phyloP scores from a whole-genome alignment of 805 yeast genomes.

The Spathaspora hagerdaliae region DNA sequence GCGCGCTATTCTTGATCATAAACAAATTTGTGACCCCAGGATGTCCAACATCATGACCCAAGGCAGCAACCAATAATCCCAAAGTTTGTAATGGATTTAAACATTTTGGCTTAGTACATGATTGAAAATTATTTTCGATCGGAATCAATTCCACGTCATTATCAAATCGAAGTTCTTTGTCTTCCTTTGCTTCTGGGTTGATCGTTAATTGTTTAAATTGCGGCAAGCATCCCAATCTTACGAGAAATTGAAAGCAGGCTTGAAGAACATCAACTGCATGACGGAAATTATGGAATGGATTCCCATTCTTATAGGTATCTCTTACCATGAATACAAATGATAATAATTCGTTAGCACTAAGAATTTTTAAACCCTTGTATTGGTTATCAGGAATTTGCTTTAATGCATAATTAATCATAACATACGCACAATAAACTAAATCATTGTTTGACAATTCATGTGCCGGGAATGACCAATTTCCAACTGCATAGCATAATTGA shows the following conservation, averaged over 20 bases:
- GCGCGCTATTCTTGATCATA: constrained; percentile 54
- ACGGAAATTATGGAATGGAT: constrained; percentile 91
- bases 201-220: constrained; percentile 30
- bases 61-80: constrained; percentile 69
- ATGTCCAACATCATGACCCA: constrained; percentile 96
- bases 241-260: constrained; percentile 69
- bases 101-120: constrained; percentile 5
- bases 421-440: constrained; percentile 53
- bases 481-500: constrained; percentile 38
- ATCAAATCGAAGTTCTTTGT: neutral
- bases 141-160: neutral
- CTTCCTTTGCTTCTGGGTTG: constrained; percentile 28
- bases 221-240: constrained; percentile 39
- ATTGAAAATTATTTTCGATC: neutral
- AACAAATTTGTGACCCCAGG: constrained; percentile 91
- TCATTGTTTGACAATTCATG: constrained; percentile 64
- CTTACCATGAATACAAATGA: constrained; percentile 64
- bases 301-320: constrained; percentile 76
- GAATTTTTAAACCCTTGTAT: constrained; percentile 8
- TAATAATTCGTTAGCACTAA: constrained; percentile 42
- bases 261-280: constrained; percentile 96
- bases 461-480: constrained; percentile 69
- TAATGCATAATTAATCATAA: constrained; percentile 49
- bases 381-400: constrained; percentile 15
- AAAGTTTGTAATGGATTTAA: constrained; percentile 44